Evolutionary conservation across 1,284 basidiomycete genomes (phyloP), one percentile per base, ranked within the genome.

Genomic region (Pseudozyma pruni): DNA sequence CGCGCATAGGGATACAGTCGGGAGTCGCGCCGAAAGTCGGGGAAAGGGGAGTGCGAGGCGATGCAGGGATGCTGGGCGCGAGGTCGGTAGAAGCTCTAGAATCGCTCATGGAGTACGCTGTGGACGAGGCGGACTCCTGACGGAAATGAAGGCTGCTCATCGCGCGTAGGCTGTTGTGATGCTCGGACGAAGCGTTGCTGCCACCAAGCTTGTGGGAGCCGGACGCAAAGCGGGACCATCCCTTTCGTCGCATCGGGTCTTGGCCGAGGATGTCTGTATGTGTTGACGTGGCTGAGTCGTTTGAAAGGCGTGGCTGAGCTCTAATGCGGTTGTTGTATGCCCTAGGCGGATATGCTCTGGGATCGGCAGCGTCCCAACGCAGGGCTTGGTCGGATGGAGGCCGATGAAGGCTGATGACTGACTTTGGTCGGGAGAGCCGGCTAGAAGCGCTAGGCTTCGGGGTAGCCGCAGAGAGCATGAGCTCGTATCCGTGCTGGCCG

Each of bases 201-300:
- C 29, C 29, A 17, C 54, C 51, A 5, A 54, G 48, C 19, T 51
- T 62, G 27, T 54, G 59, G 1, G 66, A 59, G 23, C 55, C 51
- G 4, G 46, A 59, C 5, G 50, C 39, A 14, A 62, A 35, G 31
- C 54, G 62, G 27, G 43, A 19, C 66, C 66, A 62, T 2, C 54
- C 33, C 32, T 54, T 62, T 20, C 13, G 23, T 10, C 25, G 37
- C 10, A 16, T 37, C 3, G 50, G 13, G 8, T 25, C 5, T 6
- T 32, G 29, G 22, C 17, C 20, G 13, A 32, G 29, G 43, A 11
- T 20, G 9, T 53, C 40, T n/a, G n/a, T n/a, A n/a, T n/a, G n/a
- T n/a, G n/a, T n/a, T n/a, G n/a, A n/a, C n/a, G n/a, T n/a, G n/a
- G n/a, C n/a, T n/a, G n/a, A n/a, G n/a, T n/a, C n/a, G n/a, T n/a